Percentiles rank a stretch among this genome's conserved stretches.
Evolutionary conservation across 208 protist genomes (phyloP).

Genomic region (Tritrichomonas foetus): DNA sequence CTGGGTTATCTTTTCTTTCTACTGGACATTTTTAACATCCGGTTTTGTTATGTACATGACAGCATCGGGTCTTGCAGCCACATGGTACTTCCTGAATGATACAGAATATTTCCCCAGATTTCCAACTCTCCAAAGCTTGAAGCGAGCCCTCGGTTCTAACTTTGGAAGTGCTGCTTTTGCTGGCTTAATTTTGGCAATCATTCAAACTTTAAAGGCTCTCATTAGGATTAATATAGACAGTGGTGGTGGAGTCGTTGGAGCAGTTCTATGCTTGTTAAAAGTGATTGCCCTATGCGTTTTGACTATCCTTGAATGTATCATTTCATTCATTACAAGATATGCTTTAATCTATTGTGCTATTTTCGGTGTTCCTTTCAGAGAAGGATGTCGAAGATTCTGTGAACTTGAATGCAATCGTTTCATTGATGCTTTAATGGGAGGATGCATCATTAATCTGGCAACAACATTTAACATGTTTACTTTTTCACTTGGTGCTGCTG

Average conservation of each 20-base stretch:
- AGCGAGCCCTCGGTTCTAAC: background rate
- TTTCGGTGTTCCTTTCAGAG: background rate
- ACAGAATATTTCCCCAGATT: background rate
- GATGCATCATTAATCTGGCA: background rate
- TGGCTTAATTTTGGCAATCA: background rate
- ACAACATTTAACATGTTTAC: background rate
- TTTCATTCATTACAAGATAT: background rate
- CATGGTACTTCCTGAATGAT: background rate
- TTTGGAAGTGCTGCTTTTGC: background rate
- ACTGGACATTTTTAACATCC: background rate
- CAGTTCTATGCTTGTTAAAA: background rate
- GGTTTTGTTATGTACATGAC: background rate
- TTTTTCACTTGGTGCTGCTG: background rate
- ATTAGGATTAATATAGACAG: background rate
- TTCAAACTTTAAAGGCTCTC: background rate
- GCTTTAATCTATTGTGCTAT: background rate
- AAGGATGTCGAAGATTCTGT: background rate
- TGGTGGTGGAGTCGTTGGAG: background rate
- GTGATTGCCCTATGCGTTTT: background rate
- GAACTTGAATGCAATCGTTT: background rate
- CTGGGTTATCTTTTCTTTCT: background rate
- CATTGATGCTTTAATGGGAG: background rate
- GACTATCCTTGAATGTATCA: background rate
- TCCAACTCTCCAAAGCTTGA: background rate
- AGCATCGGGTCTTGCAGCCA: background rate